These are phyloP conservation scores for Cladosporium colombiae DNA, from an alignment of 2,329 filamentous ascomycete genomes.

Conservation along the genomic window DNA sequence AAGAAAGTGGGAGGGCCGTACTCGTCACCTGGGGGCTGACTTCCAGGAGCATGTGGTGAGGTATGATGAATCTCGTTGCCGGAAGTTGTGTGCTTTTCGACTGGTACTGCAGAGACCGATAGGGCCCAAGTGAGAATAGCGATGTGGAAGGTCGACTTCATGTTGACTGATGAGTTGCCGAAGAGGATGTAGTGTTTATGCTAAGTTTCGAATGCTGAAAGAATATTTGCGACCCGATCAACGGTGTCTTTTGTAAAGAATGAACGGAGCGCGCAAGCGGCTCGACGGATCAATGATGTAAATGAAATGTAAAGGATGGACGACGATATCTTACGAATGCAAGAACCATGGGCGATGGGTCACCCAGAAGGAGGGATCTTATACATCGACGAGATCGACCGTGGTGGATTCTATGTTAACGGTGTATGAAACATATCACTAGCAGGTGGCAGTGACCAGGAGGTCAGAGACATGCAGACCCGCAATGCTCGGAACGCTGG, in stretches of 20 bases:
- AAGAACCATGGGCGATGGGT: neutral
- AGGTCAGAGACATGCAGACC: constrained; percentile 4
- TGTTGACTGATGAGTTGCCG: constrained; percentile 1
- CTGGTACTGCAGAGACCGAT: constrained; percentile 22
- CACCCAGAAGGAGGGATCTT: neutral
- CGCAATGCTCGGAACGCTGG: constrained; percentile 5
- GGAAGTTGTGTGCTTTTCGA: constrained; percentile 19
- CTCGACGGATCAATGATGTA: neutral
- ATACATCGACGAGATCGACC: neutral
- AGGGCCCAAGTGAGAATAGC: constrained; percentile 20
- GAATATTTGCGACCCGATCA: constrained; percentile 16
- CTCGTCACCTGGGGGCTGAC: neutral
- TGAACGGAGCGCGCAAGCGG: neutral
- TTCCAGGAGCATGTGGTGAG: neutral
- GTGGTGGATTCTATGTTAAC: constrained; percentile 5
- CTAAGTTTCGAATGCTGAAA: neutral
- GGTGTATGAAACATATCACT: constrained; percentile 15
- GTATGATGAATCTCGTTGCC: neutral
- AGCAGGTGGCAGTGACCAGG: neutral
- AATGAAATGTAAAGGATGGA: neutral
- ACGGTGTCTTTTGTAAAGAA: constrained; percentile 14
- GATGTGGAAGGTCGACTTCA: constrained; percentile 19
- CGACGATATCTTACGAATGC: neutral
- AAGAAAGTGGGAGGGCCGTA: constrained; percentile 10
- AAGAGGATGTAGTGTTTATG: neutral